Percentiles rank a stretch among this genome's conserved stretches.
phyloP scores from a whole-genome alignment of 768 basidiomycete genomes.

The Collybia sordida region DNA sequence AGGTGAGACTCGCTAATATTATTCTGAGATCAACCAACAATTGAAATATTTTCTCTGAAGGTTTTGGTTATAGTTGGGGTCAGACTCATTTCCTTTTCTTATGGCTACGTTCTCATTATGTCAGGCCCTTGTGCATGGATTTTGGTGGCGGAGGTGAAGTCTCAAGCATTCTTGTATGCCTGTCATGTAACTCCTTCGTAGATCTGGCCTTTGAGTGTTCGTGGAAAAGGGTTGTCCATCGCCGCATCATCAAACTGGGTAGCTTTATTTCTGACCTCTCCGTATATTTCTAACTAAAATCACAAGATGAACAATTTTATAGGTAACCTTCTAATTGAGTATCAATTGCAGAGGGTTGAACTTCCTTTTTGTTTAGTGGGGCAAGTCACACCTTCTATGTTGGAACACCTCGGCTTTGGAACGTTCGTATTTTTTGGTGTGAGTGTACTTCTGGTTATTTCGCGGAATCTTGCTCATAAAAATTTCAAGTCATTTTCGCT shows the following conservation, averaged over 20 bases:
- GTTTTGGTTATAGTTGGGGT: slow-evolving; percentile 79
- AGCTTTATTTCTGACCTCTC: slow-evolving; percentile 11
- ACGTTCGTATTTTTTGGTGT: slow-evolving; percentile 81
- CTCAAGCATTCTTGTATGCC: no score
- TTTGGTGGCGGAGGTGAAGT: slow-evolving; percentile 58
- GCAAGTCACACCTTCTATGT: slow-evolving; percentile 70
- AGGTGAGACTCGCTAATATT: slow-evolving; percentile 31
- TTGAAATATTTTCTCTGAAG: slow-evolving; percentile 18
- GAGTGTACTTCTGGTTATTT: slow-evolving; percentile 15
- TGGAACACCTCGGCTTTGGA: slow-evolving; percentile 60
- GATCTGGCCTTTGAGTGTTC: slow-evolving; percentile 71
- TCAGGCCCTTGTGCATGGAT: slow-evolving; percentile 73
- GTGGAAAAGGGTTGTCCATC: slow-evolving; percentile 76
- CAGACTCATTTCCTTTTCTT: slow-evolving; percentile 5
- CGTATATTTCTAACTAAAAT: neutral
- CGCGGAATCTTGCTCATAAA: no score
- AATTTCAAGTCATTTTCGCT: slow-evolving; percentile 56
- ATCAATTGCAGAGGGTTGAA: neutral
- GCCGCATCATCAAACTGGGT: slow-evolving; percentile 78
- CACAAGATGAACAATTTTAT: slow-evolving; percentile 77
- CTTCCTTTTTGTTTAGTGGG: neutral
- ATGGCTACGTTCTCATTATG: neutral
- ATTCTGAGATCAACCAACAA: neutral
- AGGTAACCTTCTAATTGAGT: slow-evolving; percentile 29
- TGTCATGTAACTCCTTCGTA: slow-evolving; percentile 10